A percentile compares a stretch with the other conserved stretches of the same genome.
phyloP scores from a whole-genome alignment of 768 basidiomycete species.

The Collybia nuda region DNA sequence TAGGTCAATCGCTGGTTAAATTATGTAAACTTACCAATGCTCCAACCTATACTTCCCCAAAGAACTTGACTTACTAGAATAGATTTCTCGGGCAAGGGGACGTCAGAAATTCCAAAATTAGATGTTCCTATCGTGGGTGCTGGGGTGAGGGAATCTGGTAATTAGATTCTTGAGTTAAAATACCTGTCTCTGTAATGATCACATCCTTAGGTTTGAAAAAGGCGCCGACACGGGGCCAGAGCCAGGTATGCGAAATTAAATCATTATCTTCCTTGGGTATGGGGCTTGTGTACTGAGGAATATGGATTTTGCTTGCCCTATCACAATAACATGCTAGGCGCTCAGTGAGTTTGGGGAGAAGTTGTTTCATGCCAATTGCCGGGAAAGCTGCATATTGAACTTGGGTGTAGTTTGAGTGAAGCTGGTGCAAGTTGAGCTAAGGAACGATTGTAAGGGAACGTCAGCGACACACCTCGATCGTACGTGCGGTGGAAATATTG shows the following conservation, averaged over 20 bases:
- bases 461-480: conserved; percentile 53
- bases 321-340: conserved; percentile 43
- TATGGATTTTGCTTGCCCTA: conserved; percentile 39
- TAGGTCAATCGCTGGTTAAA: background rate
- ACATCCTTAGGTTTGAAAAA: conserved; percentile 78
- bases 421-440: conserved; percentile 31
- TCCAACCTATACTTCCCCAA: conserved; percentile 94
- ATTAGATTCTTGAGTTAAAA: background rate
- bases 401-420: conserved; percentile 74
- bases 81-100: conserved; percentile 71
- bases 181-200: conserved; percentile 86
- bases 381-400: conserved; percentile 65
- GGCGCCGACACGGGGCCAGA: conserved; percentile 77
- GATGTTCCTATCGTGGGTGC: conserved; percentile 55
- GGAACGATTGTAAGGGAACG: background rate
- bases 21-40: conserved; percentile 51
- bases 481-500: conserved; percentile 54
- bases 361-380: conserved; percentile 71
- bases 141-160: background rate
- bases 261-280: conserved; percentile 51
- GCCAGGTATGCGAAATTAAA: conserved; percentile 72
- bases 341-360: conserved; percentile 71
- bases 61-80: conserved; percentile 75
- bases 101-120: conserved; percentile 82
- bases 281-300: conserved; percentile 42